A percentile compares a stretch with the other conserved stretches of the same genome.
Conservation (phyloP, 2,329 filamentous ascomycete species). For the Talaromyces sp. region DNA sequence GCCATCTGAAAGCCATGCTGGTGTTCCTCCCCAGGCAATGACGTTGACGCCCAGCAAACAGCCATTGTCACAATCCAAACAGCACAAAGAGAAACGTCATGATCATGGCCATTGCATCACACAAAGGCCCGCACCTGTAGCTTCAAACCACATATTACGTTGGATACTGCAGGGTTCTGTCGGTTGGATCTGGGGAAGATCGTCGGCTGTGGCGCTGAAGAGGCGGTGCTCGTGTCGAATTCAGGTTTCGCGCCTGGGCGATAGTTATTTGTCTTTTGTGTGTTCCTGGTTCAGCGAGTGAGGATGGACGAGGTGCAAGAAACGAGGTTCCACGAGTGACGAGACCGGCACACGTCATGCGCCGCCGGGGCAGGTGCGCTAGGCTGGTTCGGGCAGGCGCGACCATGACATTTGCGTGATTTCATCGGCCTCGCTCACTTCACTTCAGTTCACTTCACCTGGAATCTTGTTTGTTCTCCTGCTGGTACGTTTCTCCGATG, state of each 20-base stretch:
- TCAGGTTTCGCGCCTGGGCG: too few species aligned
- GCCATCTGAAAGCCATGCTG: not conserved
- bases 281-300: too few species aligned
- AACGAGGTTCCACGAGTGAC: too few species aligned
- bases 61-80: not conserved
- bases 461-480: too few species aligned
- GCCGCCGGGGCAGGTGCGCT: not conserved
- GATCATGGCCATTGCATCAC: not conserved
- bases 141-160: not conserved
- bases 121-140: not conserved
- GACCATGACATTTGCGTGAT: not conserved
- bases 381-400: not conserved
- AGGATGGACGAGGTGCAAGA: too few species aligned
- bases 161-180: not conserved
- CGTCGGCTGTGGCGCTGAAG: not conserved
- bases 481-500: too few species aligned
- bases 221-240: too few species aligned
- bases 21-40: not conserved
- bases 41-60: not conserved
- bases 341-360: not conserved
- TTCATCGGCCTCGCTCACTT: too few species aligned
- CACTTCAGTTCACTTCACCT: too few species aligned
- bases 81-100: not conserved
- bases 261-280: too few species aligned
- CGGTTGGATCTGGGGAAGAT: not conserved